Evolutionary conservation across 805 yeast species (phyloP).

Genomic region (Lachancea nothofagi): DNA sequence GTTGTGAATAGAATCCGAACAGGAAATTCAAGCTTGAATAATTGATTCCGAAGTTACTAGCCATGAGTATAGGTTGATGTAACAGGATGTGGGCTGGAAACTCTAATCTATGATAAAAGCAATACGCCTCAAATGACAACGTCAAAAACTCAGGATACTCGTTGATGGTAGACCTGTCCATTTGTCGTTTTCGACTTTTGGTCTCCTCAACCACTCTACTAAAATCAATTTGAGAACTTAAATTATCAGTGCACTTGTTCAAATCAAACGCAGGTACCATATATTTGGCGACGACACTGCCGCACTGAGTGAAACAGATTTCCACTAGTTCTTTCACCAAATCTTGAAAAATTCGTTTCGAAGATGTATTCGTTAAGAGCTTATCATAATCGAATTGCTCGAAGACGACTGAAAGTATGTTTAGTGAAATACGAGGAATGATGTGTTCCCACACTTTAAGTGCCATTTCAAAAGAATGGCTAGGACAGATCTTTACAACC

Average conservation of each 20-base stretch:
- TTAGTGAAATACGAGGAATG: conserved; percentile 29
- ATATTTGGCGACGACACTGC: conserved; percentile 5
- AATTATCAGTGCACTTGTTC: background rate
- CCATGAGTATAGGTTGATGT: conserved; percentile 26
- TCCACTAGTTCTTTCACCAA: conserved; percentile 25
- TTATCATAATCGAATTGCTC: conserved; percentile 29
- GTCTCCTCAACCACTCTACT: conserved; percentile 18
- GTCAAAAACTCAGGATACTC: conserved; percentile 33
- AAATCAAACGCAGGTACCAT: background rate
- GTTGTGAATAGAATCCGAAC: conserved; percentile 28
- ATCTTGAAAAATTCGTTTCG: conserved; percentile 24
- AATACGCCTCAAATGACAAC: conserved; percentile 33
- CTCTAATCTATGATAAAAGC: conserved; percentile 31
- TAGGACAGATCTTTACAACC: conserved; percentile 16
- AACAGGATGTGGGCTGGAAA: conserved; percentile 31
- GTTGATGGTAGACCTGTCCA: conserved; percentile 23
- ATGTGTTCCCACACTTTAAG: conserved; percentile 27
- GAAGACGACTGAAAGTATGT: conserved; percentile 30
- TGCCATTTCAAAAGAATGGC: conserved; percentile 19
- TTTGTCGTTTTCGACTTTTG: conserved; percentile 21
- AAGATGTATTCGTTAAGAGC: conserved; percentile 22
- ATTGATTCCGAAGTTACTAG: conserved; percentile 18
- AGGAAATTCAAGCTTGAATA: conserved; percentile 28
- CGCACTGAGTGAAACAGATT: conserved; percentile 25
- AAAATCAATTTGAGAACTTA: conserved; percentile 15